These are phyloP conservation scores for Castanea sativa DNA, from an alignment of 306 rosid genomes.

Conservation along the genomic window DNA sequence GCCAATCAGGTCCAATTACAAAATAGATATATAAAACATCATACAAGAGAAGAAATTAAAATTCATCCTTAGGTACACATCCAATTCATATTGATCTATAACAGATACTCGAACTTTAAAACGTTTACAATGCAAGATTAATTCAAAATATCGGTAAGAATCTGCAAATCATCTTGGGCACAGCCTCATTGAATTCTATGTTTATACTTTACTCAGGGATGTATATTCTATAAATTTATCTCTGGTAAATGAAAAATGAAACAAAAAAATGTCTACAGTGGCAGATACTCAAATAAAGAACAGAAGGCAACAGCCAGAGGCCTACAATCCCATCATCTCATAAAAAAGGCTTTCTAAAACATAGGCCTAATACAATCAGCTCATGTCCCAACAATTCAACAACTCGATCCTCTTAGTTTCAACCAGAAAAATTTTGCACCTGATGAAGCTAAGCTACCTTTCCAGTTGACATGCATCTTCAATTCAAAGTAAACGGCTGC, in stretches of 20 bases:
- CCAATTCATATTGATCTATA: too few species aligned
- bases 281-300: background rate
- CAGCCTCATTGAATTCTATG: background rate
- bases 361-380: too few species aligned
- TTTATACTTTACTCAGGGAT: background rate
- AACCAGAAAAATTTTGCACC: too few species aligned
- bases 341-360: too few species aligned
- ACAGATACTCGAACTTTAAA: too few species aligned
- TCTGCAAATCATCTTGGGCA: background rate
- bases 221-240: background rate
- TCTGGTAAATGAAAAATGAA: background rate
- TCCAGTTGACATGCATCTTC: background rate
- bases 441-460: background rate
- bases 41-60: background rate
- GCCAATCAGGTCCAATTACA: too few species aligned
- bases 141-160: background rate
- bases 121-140: background rate
- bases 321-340: background rate
- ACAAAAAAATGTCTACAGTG: background rate
- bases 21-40: constrained; percentile 32
- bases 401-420: too few species aligned
- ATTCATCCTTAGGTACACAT: too few species aligned
- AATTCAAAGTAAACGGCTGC: background rate
- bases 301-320: background rate
- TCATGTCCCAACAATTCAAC: too few species aligned